Percentiles rank a stretch among this genome's conserved stretches.
phyloP scores from a whole-genome alignment of 177 flowering plant genomes.

The Vitis hybrid region DNA sequence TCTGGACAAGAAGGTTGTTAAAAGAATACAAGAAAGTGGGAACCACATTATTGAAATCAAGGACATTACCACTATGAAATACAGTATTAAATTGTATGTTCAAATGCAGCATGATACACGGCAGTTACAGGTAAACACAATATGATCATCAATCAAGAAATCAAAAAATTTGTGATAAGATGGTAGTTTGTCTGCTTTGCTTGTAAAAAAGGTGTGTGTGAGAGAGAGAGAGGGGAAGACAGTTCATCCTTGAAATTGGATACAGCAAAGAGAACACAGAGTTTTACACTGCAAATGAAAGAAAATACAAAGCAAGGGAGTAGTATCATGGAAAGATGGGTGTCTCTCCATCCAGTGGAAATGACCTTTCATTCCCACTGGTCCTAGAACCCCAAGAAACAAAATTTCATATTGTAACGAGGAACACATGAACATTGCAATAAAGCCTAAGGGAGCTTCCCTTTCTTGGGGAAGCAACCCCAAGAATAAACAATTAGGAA shows the following conservation, averaged over 20 bases:
- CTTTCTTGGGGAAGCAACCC: conserved; percentile 12
- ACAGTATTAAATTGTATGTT: no score
- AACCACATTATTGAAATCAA: no score
- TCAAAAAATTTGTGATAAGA: no score
- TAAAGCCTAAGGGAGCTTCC: conserved; percentile 4
- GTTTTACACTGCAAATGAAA: conserved; percentile 4
- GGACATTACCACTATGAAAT: no score
- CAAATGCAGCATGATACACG: no score
- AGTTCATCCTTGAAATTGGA: neutral
- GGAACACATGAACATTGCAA: neutral
- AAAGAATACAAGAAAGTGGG: no score
- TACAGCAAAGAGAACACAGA: neutral
- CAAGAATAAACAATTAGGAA: conserved; percentile 26
- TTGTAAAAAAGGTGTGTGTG: neutral
- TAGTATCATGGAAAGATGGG: neutral
- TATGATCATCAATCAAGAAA: no score
- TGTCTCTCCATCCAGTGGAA: conserved; percentile 3
- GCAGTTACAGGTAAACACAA: no score
- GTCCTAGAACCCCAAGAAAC: conserved; percentile 1
- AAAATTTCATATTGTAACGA: neutral
- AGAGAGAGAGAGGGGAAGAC: neutral
- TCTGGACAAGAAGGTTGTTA: no score
- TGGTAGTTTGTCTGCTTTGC: no score
- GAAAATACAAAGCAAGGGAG: conserved; percentile 2
- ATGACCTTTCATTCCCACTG: conserved; percentile 10